Evolutionary conservation across 2,329 filamentous ascomycete species (phyloP).

Genomic region (Thermothelomyces thermophilus): DNA sequence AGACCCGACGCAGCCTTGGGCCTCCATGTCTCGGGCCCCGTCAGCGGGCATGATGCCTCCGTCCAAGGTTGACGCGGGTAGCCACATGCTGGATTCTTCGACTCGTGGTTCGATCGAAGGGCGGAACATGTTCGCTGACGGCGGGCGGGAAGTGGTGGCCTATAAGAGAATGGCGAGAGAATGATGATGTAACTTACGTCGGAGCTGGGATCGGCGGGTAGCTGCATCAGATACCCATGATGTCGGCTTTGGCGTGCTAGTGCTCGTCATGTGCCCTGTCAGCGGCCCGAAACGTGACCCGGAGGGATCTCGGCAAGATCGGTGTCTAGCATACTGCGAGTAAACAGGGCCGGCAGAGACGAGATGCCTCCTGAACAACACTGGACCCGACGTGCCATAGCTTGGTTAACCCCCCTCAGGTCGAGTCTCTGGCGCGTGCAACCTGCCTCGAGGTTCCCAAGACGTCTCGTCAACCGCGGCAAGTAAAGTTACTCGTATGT

Average conservation of each 20-base stretch:
- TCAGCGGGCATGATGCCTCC: neutral
- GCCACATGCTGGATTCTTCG: slow-evolving; percentile 6
- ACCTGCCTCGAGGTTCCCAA: neutral
- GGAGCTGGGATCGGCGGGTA: slow-evolving; percentile 7
- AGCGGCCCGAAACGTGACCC: neutral
- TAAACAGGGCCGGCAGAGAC: too few relatives aligned
- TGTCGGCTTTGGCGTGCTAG: slow-evolving; percentile 6
- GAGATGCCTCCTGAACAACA: neutral
- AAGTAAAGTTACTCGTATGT: slow-evolving; percentile 11
- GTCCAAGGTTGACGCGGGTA: slow-evolving; percentile 4
- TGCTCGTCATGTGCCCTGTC: neutral
- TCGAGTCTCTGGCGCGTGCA: neutral
- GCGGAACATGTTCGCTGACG: slow-evolving; percentile 12
- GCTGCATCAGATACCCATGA: slow-evolving; percentile 12
- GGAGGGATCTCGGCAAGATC: neutral
- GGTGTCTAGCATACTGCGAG: neutral
- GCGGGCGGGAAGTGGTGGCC: slow-evolving; percentile 10
- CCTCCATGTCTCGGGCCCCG: neutral
- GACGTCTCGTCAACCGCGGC: slow-evolving; percentile 12
- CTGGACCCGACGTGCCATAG: too few relatives aligned
- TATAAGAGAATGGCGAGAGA: slow-evolving; percentile 5
- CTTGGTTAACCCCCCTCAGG: neutral
- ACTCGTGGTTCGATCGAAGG: slow-evolving; percentile 11
- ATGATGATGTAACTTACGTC: too few relatives aligned
- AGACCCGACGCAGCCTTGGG: slow-evolving; percentile 8